Evolutionary conservation across 371 early-diverging fungal species (phyloP), one percentile per base, ranked within the genome.

Genomic region (Rhizopus stolonifer): DNA sequence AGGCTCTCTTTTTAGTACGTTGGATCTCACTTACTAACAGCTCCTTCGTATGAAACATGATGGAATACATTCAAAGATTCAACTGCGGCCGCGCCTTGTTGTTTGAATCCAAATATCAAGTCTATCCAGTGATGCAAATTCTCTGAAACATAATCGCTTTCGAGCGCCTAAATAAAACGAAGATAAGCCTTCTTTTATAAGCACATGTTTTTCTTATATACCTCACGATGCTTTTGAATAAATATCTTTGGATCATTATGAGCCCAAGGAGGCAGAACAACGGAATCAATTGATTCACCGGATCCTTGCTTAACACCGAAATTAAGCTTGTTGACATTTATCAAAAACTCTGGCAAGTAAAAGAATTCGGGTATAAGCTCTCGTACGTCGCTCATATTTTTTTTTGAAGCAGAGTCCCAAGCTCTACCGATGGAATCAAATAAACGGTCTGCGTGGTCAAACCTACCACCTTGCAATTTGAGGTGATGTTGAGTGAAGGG

Each of bases 61-160:
- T 91, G 90, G 58, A 94, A 92, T 0, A 94, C 92, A 54, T 96
- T 96, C 64, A 90, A 65, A 1, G 94, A 82, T 43, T 90, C 84
- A 39, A 88, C 81, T 9, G 94, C 90, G 7, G 82, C 83, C 18
- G 77, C 78, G 0, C 94, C 95, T 56, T 84, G 86, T 56, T 94
- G 94, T 61, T 92, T 92, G 69, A 74, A 88, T 2, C 94, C 95
- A 79, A 94, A 95, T 23, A 94, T 85, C 25, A 94, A 70, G 61
- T 95, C 95, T 32, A 95, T 84, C 95, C 94, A 95, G 52, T 89
- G 82, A 70, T 94, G 90, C 33, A 95, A 60, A 51, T 91, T 79
- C 1, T 69, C 70, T 39, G 92, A 87, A 14, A 96, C 95, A 67
- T 91, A 90, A 10, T 94, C 94, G 25, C 91, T 86, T 70, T 96